Evolutionary conservation across 1,139 yeast species (phyloP), one percentile per base, ranked within the genome.

Genomic region (Spathaspora sp.): DNA sequence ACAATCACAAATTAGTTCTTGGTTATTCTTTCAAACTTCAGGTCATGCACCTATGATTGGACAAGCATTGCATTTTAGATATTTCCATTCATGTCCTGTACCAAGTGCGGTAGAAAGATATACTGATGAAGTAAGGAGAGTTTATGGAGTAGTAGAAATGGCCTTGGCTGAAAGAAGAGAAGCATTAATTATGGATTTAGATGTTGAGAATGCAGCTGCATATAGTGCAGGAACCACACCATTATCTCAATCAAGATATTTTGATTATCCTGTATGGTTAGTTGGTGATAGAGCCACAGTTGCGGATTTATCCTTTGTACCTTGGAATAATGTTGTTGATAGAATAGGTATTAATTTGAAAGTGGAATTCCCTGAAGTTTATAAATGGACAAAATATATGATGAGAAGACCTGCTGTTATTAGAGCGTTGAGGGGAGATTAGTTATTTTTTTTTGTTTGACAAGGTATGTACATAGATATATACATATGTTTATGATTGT

Each of bases 21-120:
- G 97, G 97, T 75, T 91, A 42, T 91, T 89, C 62, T 90, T 90
- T 74, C 97, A 91, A 68, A 89, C 97, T 3, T 86, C 95, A 11
- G 97, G 97, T 11, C 97, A 90, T 63, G 96, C 97, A 0, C 97
- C 97, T 24, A 91, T 91, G 96, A 89, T 91, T 58, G 98, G 98
- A 20, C 98, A 91, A 65, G 97, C 97, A 2, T 77, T 90, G 57
- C 97, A 91, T 72, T 91, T 91, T 72, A 77, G 93, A 58, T 89
- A 88, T 65, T 90, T 90, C 75, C 97, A 91, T 65, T 80, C 93
- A 7, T 86, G 87, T 49, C 86, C 86, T 49, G 89, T 91, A 2
- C 89, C 93, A 16, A 82, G 90, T 52, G 97, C 97, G 2, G 88
- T 90, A 31, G 96, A 88, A 58, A 76, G 97, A 59, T 91, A 91